A percentile compares a stretch with the other conserved stretches of the same genome.
phyloP scores from a whole-genome alignment of 1,139 yeast genomes.

The Candida dubliniensis region DNA sequence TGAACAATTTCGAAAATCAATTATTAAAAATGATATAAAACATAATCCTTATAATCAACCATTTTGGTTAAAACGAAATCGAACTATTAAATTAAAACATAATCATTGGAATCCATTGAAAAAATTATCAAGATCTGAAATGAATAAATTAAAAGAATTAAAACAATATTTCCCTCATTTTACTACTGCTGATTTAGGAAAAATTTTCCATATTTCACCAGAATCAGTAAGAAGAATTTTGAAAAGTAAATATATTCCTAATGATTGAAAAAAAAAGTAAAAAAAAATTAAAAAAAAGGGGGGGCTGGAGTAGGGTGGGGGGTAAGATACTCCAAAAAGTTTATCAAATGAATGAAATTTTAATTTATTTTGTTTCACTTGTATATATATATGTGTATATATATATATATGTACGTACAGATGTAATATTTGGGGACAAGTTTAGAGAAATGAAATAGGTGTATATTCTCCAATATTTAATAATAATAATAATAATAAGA shows the following conservation, averaged over 20 bases:
- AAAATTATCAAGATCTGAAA: slow-evolving; percentile 66
- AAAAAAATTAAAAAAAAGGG: no score
- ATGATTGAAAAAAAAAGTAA: not conserved
- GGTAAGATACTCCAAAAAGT: no score
- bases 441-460: no score
- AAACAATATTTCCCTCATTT: slow-evolving; percentile 60
- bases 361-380: no score
- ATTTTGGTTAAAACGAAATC: slow-evolving; percentile 68
- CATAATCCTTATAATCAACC: slow-evolving; percentile 17
- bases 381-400: no score
- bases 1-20: not conserved
- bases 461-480: no score
- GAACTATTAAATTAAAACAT: slow-evolving; percentile 59
- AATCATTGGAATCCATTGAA: slow-evolving; percentile 71
- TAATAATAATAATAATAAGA: no score
- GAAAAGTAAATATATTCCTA: slow-evolving; percentile 44
- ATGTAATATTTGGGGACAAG: no score
- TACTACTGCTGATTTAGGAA: slow-evolving; percentile 60
- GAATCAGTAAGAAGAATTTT: slow-evolving; percentile 81
- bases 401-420: no score
- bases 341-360: no score
- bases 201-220: slow-evolving; percentile 70
- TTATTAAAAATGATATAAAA: slow-evolving; percentile 2
- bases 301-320: no score
- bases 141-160: slow-evolving; percentile 62